Evolutionary conservation across 768 basidiomycete genomes (phyloP).

Genomic region (Leccinellum luteum): DNA sequence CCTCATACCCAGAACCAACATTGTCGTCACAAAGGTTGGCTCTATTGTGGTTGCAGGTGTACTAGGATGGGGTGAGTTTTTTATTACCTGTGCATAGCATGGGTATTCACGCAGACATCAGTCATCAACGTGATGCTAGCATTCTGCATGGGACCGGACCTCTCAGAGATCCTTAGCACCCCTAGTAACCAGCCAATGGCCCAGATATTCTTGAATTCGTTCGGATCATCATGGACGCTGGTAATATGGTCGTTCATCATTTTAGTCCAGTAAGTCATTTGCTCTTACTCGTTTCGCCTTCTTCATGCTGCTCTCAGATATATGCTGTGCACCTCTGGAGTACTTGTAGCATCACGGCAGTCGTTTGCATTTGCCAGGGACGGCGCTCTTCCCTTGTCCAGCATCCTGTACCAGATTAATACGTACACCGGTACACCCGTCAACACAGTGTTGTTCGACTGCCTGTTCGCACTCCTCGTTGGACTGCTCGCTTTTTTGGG

Average conservation of each 20-base stretch:
- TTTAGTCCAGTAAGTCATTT: conserved; percentile 38
- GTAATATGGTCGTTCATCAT: conserved; percentile 54
- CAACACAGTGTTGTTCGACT: conserved; percentile 54
- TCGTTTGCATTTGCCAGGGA: conserved; percentile 56
- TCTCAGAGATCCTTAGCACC: conserved; percentile 35
- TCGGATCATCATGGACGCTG: conserved; percentile 41
- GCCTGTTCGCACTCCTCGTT: conserved; percentile 40
- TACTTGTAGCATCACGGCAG: conserved; percentile 51
- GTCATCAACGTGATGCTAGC: conserved; percentile 53
- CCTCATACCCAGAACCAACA: background rate
- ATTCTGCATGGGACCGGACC: conserved; percentile 55
- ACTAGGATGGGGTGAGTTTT: conserved; percentile 40
- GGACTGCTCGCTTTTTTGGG: conserved; percentile 54
- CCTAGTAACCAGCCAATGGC: conserved; percentile 41
- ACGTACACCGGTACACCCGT: conserved; percentile 49
- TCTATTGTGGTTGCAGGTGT: conserved; percentile 44
- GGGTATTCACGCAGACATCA: conserved; percentile 3
- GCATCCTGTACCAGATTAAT: conserved; percentile 51
- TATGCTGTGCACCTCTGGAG: conserved; percentile 42
- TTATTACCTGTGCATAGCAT: background rate
- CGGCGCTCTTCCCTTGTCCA: conserved; percentile 56
- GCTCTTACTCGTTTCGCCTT: background rate
- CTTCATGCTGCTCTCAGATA: conserved; percentile 24
- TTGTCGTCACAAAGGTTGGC: conserved; percentile 14
- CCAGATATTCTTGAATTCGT: conserved; percentile 36